Conservation (phyloP, 805 yeast species). For the Limtongozyma cylindracea region DNA sequence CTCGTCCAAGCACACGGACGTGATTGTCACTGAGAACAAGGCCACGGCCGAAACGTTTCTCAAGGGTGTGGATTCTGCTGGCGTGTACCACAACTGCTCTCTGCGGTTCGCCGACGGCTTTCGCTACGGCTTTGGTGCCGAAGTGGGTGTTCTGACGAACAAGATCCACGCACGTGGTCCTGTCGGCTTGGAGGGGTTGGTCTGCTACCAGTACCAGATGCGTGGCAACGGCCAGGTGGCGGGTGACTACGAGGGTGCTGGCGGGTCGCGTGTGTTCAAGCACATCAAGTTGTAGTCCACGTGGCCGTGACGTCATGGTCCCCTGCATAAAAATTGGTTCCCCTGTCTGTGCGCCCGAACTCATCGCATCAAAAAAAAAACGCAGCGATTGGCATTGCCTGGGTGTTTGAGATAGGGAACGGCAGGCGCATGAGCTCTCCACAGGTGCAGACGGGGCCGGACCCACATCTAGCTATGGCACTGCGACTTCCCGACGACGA, state of each 20-base stretch:
- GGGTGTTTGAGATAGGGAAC: too few relatives aligned
- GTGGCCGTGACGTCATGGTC: too few relatives aligned
- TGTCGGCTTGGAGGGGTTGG: slow-evolving; percentile 91
- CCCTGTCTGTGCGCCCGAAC: too few relatives aligned
- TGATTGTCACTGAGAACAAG: slow-evolving; percentile 60
- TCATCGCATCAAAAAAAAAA: too few relatives aligned
- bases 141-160: slow-evolving; percentile 92
- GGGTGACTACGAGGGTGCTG: slow-evolving; percentile 80
- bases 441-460: too few relatives aligned
- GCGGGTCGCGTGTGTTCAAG: slow-evolving; percentile 56
- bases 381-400: too few relatives aligned
- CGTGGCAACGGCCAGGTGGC: slow-evolving; percentile 88
- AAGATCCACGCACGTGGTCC: slow-evolving; percentile 98
- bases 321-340: too few relatives aligned
- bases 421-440: too few relatives aligned
- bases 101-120: slow-evolving; percentile 97
- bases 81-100: slow-evolving; percentile 94
- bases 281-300: slow-evolving; percentile 41
- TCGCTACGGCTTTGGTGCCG: slow-evolving; percentile 96
- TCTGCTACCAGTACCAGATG: slow-evolving; percentile 83
- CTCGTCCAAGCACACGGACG: slow-evolving; percentile 92
- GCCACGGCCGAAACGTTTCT: slow-evolving; percentile 50
- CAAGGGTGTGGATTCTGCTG: slow-evolving; percentile 79
- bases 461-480: too few relatives aligned
- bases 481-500: too few relatives aligned